Percentiles rank a stretch among this genome's conserved stretches.
These are phyloP conservation scores for Mycena galopus DNA, from an alignment of 768 basidiomycete genomes.

Conservation along the genomic window DNA sequence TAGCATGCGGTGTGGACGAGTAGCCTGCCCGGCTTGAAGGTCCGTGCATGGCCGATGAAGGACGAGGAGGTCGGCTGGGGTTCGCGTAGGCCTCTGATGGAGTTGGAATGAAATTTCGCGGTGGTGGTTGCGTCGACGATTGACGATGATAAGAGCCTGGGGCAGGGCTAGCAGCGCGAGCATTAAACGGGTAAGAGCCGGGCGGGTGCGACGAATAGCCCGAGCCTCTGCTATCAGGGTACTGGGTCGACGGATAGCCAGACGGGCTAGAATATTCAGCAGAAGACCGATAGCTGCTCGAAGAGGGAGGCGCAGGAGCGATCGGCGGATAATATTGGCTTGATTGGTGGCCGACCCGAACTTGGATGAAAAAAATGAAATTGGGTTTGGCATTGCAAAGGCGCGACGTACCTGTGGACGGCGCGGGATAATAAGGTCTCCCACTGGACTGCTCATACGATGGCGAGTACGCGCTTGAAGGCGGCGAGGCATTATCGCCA, in stretches of 20 bases:
- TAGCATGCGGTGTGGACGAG: conserved; percentile 46
- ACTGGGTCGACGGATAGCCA: conserved; percentile 23
- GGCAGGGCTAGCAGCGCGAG: conserved; percentile 19
- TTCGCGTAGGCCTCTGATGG: conserved; percentile 58
- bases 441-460: conserved; percentile 21
- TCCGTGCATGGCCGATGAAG: conserved; percentile 37
- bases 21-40: conserved; percentile 46
- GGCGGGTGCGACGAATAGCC: conserved; percentile 22
- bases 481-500: conserved; percentile 4
- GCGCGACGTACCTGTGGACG: conserved; percentile 22
- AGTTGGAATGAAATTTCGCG: conserved; percentile 61
- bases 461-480: conserved; percentile 2
- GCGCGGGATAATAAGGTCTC: conserved; percentile 13
- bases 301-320: conserved; percentile 25
- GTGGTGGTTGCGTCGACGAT: conserved; percentile 31
- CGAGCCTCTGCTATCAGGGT: conserved; percentile 18
- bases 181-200: conserved; percentile 22
- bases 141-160: conserved; percentile 24
- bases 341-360: conserved; percentile 16
- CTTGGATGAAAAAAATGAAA: conserved; percentile 7
- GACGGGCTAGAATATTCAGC: conserved; percentile 15
- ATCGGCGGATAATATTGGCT: conserved; percentile 29
- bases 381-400: not conserved
- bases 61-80: conserved; percentile 44
- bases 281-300: conserved; percentile 6